These are phyloP conservation scores for Thermothielavioides terrestris DNA, from an alignment of 495 filamentous ascomycete genomes.

Conservation along the genomic window DNA sequence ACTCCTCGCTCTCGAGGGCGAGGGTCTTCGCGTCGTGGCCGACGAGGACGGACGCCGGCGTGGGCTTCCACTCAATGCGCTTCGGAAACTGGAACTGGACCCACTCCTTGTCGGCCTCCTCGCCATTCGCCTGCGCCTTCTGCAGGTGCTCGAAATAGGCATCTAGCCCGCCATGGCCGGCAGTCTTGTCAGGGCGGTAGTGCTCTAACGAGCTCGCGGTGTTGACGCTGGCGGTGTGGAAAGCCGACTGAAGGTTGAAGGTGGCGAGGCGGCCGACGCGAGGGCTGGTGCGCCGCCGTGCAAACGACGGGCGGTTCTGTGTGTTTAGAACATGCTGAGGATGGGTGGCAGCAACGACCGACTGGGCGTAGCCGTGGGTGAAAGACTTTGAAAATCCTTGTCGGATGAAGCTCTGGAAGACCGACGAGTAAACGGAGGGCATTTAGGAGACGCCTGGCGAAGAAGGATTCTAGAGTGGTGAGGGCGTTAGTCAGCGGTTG, in stretches of 20 bases:
- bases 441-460: conserved; percentile 48
- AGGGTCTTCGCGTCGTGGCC: conserved; percentile 43
- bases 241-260: conserved; percentile 66
- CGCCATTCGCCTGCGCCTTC: conserved; percentile 56
- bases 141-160: conserved; percentile 87
- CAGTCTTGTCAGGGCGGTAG: conserved; percentile 34
- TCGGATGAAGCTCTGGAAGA: conserved; percentile 82
- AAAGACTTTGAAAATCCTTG: conserved; percentile 93
- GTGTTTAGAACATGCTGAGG: conserved; percentile 71
- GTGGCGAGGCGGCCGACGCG: conserved; percentile 50
- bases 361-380: conserved; percentile 95
- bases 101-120: conserved; percentile 71
- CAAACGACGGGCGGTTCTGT: conserved; percentile 50
- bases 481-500: background rate
- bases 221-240: conserved; percentile 44
- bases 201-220: conserved; percentile 30
- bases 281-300: conserved; percentile 34
- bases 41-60: conserved; percentile 38
- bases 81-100: conserved; percentile 81
- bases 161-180: conserved; percentile 51
- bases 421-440: conserved; percentile 49
- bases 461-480: conserved; percentile 29
- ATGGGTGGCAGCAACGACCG: conserved; percentile 90
- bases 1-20: conserved; percentile 23
- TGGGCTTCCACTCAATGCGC: conserved; percentile 77